Base-by-base conservation (phyloP, 257 asterid species). In the Solanum gandarillasii region DNA sequence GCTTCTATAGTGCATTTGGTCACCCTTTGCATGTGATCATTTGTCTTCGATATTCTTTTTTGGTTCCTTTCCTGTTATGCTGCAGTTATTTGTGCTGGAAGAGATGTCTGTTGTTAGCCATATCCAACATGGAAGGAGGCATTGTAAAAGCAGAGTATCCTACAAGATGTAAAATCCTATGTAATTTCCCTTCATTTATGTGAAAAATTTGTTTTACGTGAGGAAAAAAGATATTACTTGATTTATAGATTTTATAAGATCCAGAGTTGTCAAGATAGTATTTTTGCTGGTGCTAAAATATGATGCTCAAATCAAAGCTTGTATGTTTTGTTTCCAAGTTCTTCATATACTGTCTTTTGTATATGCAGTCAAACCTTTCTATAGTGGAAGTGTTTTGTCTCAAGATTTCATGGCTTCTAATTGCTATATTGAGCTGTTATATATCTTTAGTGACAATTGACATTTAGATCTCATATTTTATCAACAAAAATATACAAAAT, bases 21-120 rank as follows among this genome's bases (percentile, higher is more conserved):
- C 90, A 52, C 88, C 93, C 83, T 68, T 74, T 29, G 90, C 83
- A 79, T 87, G 90, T 89, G 95, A 89, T 90, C 89, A 83, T 86
- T 83, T 89, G 86, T 87, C 79, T 34, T 41, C 81, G 55, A 55
- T 83, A 76, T 65, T 5, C 58, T 31, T 1, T 87, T 86, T 79
- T 36, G 83, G 89, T 83, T 46, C 84, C 67, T 60, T 85, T 79
- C 85, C 85, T 68, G 68, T 29, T 46, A 46, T 25, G 85, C 31
- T 82, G 29, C 85, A 82, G 41, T 35, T 84, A 43, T 25, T 60
- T 60, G 31, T 43, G 62, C 67, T 43, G 16, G 27, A 48, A 81
- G 85, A 48, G 68, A 48, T 29, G 68, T 27, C 39, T 41, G 25
- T 27, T 79, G 65, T 82, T 31, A 29, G 41, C 25, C 55, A 29